A percentile compares a stretch with the other conserved stretches of the same genome.
These are phyloP conservation scores for Phytophthora syringae DNA, from an alignment of 352 stramenopile species.

Conservation along the genomic window DNA sequence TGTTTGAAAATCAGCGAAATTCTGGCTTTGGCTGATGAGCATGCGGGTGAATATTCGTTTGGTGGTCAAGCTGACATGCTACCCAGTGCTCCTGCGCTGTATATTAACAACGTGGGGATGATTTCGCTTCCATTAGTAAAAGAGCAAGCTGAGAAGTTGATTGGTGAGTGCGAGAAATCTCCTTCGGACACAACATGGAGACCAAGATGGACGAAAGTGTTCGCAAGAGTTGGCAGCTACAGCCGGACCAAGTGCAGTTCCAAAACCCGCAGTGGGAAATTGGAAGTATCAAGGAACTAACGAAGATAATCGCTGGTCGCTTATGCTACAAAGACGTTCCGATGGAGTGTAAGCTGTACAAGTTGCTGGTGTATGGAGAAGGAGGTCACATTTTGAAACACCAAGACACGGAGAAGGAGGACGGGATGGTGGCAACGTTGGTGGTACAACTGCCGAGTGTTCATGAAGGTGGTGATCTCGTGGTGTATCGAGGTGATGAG, in stretches of 20 bases:
- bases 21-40: no score
- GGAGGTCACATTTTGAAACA: background rate
- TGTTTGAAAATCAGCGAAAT: no score
- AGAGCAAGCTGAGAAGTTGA: slow-evolving; percentile 9
- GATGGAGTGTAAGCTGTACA: slow-evolving; percentile 5
- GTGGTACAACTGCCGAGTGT: background rate
- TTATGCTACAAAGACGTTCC: slow-evolving; percentile 12
- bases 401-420: background rate
- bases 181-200: slow-evolving; percentile 18
- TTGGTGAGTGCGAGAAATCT: slow-evolving; percentile 35
- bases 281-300: slow-evolving; percentile 5
- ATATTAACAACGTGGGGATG: slow-evolving; percentile 13
- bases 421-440: background rate
- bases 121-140: slow-evolving; percentile 15
- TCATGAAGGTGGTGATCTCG: background rate
- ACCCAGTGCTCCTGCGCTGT: slow-evolving; percentile 4
- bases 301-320: background rate
- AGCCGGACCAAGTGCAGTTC: background rate
- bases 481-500: background rate
- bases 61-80: slow-evolving; percentile 12
- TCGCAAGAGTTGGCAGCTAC: no score
- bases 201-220: no score
- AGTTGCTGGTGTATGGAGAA: slow-evolving; percentile 1
- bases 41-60: slow-evolving; percentile 20
- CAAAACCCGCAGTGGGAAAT: slow-evolving; percentile 1